phyloP scores from a whole-genome alignment of 2,329 filamentous ascomycete species.

The Epichloe baconii region DNA sequence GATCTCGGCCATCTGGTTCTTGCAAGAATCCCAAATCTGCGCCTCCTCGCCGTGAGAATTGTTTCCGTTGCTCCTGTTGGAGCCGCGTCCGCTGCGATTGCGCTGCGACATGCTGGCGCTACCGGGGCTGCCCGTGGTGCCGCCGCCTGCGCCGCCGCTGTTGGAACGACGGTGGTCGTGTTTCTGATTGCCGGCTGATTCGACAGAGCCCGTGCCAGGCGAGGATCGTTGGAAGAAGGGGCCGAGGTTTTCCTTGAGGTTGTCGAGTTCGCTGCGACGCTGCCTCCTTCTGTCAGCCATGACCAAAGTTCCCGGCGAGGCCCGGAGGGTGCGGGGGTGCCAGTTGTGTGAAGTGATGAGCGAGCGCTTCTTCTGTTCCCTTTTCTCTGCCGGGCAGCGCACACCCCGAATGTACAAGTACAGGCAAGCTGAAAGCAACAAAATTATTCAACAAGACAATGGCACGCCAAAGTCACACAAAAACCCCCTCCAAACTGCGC shows the following conservation, averaged over 20 bases:
- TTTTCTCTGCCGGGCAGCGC: not conserved
- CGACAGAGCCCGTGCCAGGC: conserved; percentile 6
- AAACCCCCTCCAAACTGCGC: too few species aligned
- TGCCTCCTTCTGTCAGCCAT: conserved; percentile 23
- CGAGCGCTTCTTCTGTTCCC: not conserved
- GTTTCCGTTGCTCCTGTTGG: conserved; percentile 30
- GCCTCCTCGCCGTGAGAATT: conserved; percentile 28
- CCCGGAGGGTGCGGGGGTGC: not conserved
- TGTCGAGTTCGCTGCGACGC: conserved; percentile 20
- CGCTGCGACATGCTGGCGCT: conserved; percentile 27
- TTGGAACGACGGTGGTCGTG: conserved; percentile 1
- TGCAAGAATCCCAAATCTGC: conserved; percentile 29
- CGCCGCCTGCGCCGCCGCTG: conserved; percentile 6
- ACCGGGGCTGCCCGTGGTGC: not conserved
- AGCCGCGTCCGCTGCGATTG: conserved; percentile 30
- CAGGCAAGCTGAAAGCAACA: not conserved
- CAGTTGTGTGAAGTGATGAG: not conserved
- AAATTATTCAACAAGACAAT: not conserved
- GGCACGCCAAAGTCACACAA: not conserved
- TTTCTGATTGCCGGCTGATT: conserved; percentile 7
- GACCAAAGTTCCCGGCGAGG: not conserved
- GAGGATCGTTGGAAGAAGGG: conserved; percentile 18
- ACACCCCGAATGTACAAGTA: too few species aligned
- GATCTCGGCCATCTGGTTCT: conserved; percentile 26
- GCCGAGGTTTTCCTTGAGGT: conserved; percentile 22